phyloP scores from a whole-genome alignment of 1,284 basidiomycete species.

The Sporisorium iseilematis-ciliati region DNA sequence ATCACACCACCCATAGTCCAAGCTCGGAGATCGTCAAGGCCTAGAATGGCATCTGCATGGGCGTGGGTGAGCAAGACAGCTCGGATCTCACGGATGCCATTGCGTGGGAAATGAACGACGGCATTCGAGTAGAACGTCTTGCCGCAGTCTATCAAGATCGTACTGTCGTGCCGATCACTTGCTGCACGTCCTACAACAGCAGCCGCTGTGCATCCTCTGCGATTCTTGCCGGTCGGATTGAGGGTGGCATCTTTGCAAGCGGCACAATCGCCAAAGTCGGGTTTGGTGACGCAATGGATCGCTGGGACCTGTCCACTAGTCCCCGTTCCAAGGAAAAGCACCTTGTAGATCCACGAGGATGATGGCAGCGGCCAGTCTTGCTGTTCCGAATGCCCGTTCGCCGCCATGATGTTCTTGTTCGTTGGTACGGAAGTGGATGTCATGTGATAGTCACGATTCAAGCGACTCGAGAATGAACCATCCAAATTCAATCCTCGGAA shows the following conservation, averaged over 20 bases:
- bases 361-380: constrained; percentile 20
- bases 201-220: constrained; percentile 56
- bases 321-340: constrained; percentile 65
- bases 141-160: constrained; percentile 67
- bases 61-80: constrained; percentile 66
- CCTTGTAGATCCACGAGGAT: constrained; percentile 55
- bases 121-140: constrained; percentile 65
- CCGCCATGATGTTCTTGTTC: constrained; percentile 1
- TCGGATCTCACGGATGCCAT: constrained; percentile 55
- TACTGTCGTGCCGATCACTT: constrained; percentile 26
- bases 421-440: no score
- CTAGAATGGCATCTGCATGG: constrained; percentile 66
- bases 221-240: constrained; percentile 57
- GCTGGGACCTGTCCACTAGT: constrained; percentile 65
- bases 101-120: constrained; percentile 43
- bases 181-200: constrained; percentile 46
- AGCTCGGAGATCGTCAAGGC: constrained; percentile 63
- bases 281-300: constrained; percentile 57
- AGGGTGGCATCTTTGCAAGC: constrained; percentile 60
- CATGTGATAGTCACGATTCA: no score
- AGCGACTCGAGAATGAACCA: no score
- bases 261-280: constrained; percentile 48
- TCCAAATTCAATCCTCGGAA: constrained; percentile 1
- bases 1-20: constrained; percentile 65
- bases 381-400: constrained; percentile 1